Percentiles rank a stretch among this genome's conserved stretches.
Conservation (phyloP, 805 yeast species). For the Ogataea populi-albae region DNA sequence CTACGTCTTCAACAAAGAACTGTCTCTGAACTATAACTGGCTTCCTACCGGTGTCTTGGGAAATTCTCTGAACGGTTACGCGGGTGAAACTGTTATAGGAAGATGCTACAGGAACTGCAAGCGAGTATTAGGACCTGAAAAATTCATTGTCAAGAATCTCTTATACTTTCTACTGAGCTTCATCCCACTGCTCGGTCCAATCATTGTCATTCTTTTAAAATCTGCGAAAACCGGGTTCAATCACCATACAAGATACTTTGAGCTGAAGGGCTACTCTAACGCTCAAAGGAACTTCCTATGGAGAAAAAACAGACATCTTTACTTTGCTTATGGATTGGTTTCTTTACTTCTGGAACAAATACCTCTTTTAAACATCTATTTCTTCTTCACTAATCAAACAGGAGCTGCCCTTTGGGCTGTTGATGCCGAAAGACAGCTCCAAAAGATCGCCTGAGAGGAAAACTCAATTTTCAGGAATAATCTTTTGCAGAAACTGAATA, state of each 20-base stretch:
- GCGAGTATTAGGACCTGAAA: slow-evolving; percentile 35
- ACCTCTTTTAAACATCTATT: slow-evolving; percentile 52
- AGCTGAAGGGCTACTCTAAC: slow-evolving; percentile 47
- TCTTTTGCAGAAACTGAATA: slow-evolving; percentile 41
- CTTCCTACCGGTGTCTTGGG: slow-evolving; percentile 26
- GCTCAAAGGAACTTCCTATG: slow-evolving; percentile 41
- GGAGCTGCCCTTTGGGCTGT: slow-evolving; percentile 69
- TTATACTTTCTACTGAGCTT: slow-evolving; percentile 39
- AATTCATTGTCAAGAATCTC: slow-evolving; percentile 37
- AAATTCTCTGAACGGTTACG: slow-evolving; percentile 22
- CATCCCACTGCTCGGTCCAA: slow-evolving; percentile 62
- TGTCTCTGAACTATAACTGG: slow-evolving; percentile 20
- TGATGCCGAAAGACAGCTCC: slow-evolving; percentile 29
- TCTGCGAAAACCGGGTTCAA: slow-evolving; percentile 54
- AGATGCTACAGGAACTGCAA: slow-evolving; percentile 16
- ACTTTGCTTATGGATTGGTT: slow-evolving; percentile 50
- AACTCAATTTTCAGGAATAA: slow-evolving; percentile 17
- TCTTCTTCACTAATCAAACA: slow-evolving; percentile 54
- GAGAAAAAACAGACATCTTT: slow-evolving; percentile 31
- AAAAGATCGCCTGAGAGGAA: not conserved
- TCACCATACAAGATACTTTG: slow-evolving; percentile 55
- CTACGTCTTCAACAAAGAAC: slow-evolving; percentile 23
- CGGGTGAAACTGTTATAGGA: slow-evolving; percentile 29
- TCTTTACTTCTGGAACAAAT: slow-evolving; percentile 50
- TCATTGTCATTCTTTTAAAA: slow-evolving; percentile 44